A percentile compares a stretch with the other conserved stretches of the same genome.
phyloP scores from a whole-genome alignment of 1,284 basidiomycete genomes.

The Ustilago curta region DNA sequence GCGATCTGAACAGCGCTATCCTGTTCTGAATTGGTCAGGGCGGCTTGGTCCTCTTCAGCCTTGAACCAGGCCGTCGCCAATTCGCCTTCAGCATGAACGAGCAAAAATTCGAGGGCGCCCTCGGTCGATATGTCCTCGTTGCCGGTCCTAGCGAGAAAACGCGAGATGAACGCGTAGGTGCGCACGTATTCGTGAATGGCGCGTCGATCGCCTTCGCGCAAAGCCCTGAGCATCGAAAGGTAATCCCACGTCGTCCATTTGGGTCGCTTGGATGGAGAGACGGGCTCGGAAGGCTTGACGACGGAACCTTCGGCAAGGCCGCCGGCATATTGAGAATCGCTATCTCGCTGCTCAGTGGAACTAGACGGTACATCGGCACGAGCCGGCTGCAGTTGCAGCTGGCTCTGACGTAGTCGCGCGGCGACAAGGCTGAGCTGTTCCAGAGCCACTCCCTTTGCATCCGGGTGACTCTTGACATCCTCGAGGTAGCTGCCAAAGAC shows the following conservation, averaged over 20 bases:
- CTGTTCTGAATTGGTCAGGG: constrained; percentile 15
- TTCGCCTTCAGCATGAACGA: constrained; percentile 58
- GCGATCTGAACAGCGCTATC: constrained; percentile 17
- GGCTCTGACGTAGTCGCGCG: constrained; percentile 76
- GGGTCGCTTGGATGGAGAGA: constrained; percentile 11
- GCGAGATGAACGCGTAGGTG: constrained; percentile 77
- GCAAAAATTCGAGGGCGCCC: constrained; percentile 47
- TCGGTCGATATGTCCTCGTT: constrained; percentile 52
- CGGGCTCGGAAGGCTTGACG: not conserved
- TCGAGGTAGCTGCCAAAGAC: constrained; percentile 71
- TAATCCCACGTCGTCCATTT: constrained; percentile 38
- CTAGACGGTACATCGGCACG: not conserved
- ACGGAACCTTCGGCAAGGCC: not conserved
- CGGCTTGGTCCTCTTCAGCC: constrained; percentile 20
- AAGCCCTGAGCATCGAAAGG: constrained; percentile 40
- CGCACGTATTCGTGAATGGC: constrained; percentile 75
- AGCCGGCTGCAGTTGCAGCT: constrained; percentile 29
- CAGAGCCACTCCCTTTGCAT: constrained; percentile 81
- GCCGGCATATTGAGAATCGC: not conserved
- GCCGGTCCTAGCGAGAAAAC: constrained; percentile 73
- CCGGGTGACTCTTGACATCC: constrained; percentile 77
- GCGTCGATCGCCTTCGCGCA: constrained; percentile 70
- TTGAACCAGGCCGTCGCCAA: constrained; percentile 44
- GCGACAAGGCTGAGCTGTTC: constrained; percentile 94
- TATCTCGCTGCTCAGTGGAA: not conserved